These are phyloP conservation scores for Cladophialophora chaetospira DNA, from an alignment of 2,329 filamentous ascomycete species.

Conservation along the genomic window DNA sequence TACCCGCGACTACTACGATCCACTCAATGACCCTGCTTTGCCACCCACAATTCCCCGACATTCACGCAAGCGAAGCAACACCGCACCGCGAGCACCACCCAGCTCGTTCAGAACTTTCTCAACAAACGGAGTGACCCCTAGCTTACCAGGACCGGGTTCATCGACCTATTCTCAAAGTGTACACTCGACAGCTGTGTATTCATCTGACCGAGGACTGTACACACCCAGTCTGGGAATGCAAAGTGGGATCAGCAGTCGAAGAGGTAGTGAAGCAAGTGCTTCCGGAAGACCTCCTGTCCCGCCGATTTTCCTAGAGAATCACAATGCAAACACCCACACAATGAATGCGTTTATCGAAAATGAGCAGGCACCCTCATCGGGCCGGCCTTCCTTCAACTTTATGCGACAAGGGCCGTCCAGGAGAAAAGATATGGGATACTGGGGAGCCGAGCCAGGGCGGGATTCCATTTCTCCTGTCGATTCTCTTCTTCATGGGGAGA, in stretches of 20 bases:
- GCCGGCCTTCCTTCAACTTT: slow-evolving; percentile 31
- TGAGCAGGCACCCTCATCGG: slow-evolving; percentile 27
- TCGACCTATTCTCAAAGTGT: slow-evolving; percentile 30
- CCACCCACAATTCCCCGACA: slow-evolving; percentile 64
- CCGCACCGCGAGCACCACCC: slow-evolving; percentile 71
- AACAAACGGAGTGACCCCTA: slow-evolving; percentile 39
- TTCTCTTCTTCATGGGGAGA: slow-evolving; percentile 29
- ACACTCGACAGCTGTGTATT: slow-evolving; percentile 28
- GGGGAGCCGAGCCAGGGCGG: slow-evolving; percentile 32
- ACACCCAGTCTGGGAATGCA: slow-evolving; percentile 44
- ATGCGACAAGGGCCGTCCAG: slow-evolving; percentile 20
- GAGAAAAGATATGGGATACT: slow-evolving; percentile 36
- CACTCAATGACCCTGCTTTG: slow-evolving; percentile 46
- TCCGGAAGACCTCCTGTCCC: slow-evolving; percentile 66
- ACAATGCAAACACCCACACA: slow-evolving; percentile 64
- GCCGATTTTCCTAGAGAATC: slow-evolving; percentile 44
- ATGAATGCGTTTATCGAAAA: slow-evolving; percentile 93
- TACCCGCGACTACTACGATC: slow-evolving; percentile 34
- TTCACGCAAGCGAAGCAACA: slow-evolving; percentile 85
- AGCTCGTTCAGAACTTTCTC: slow-evolving; percentile 80
- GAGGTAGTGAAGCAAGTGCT: slow-evolving; percentile 56
- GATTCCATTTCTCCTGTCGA: slow-evolving; percentile 29
- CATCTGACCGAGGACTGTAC: slow-evolving; percentile 29
- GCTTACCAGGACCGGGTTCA: slow-evolving; percentile 25
- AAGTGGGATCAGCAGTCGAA: slow-evolving; percentile 40